Percentiles rank a stretch among this genome's conserved stretches.
These are phyloP conservation scores for Cytospora piceae DNA, from an alignment of 2,329 filamentous ascomycete species.

Conservation along the genomic window DNA sequence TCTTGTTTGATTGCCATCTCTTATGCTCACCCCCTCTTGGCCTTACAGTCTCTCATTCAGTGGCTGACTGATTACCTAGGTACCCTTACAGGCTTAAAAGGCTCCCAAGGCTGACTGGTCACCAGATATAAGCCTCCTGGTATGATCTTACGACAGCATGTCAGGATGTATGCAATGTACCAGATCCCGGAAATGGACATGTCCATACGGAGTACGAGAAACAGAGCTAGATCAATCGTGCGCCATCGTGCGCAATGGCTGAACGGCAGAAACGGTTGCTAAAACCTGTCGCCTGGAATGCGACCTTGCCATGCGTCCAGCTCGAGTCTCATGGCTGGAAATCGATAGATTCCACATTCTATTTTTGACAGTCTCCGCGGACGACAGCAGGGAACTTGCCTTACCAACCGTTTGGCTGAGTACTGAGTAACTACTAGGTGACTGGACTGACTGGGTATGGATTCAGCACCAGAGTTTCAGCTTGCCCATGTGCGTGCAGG, in stretches of 20 bases:
- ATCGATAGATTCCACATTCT: constrained; percentile 12
- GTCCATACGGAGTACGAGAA: background rate
- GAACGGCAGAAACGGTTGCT: background rate
- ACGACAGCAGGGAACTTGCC: background rate
- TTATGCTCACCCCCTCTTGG: no score
- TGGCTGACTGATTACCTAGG: constrained; percentile 7
- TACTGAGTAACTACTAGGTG: no score
- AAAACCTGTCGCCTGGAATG: background rate
- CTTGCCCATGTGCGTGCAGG: background rate
- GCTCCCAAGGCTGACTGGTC: constrained; percentile 15
- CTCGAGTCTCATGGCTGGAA: constrained; percentile 2
- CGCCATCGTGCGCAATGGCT: background rate
- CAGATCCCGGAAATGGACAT: no score
- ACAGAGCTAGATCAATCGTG: background rate
- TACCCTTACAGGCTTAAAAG: constrained; percentile 3
- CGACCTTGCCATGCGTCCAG: constrained; percentile 15
- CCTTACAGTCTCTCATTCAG: background rate
- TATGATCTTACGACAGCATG: background rate
- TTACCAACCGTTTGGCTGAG: background rate
- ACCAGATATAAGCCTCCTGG: constrained; percentile 1
- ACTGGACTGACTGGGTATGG: background rate
- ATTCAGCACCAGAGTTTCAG: background rate
- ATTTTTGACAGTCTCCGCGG: constrained; percentile 22
- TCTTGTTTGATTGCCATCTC: no score
- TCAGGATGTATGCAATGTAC: no score